Conservation (phyloP, 192 early-diverging fungal genomes). For the Linnemannia zychae region DNA sequence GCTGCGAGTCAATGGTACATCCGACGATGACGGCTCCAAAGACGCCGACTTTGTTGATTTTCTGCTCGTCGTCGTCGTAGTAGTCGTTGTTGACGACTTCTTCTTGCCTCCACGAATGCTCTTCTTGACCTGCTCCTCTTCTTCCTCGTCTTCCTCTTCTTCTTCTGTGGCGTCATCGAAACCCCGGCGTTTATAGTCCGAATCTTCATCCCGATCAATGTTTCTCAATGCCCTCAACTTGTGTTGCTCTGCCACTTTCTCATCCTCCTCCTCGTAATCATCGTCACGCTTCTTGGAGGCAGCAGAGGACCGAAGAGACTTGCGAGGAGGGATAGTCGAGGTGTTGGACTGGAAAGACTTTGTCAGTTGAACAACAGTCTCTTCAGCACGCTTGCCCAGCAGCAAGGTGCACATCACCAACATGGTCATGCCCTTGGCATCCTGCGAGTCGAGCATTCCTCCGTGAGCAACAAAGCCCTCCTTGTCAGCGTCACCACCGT, state of each 20-base stretch:
- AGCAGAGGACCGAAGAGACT: background rate
- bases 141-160: constrained; percentile 13
- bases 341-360: background rate
- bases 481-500: background rate
- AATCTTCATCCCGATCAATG: constrained; percentile 13
- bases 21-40: background rate
- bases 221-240: background rate
- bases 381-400: constrained; percentile 46
- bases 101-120: constrained; percentile 24
- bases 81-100: constrained; percentile 8
- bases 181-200: constrained; percentile 8
- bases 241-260: background rate
- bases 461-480: background rate
- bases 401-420: constrained; percentile 41
- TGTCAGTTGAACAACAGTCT: constrained; percentile 12
- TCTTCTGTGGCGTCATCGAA: constrained; percentile 22
- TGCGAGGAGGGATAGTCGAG: background rate
- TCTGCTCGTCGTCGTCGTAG: background rate
- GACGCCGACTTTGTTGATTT: background rate
- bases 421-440: constrained; percentile 55
- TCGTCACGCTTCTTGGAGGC: constrained; percentile 16
- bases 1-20: constrained; percentile 9
- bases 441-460: constrained; percentile 38
- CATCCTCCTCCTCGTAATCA: background rate
- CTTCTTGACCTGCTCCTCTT: constrained; percentile 28